These are phyloP conservation scores for Mycena vitilis DNA, from an alignment of 768 basidiomycete genomes.

Conservation along the genomic window DNA sequence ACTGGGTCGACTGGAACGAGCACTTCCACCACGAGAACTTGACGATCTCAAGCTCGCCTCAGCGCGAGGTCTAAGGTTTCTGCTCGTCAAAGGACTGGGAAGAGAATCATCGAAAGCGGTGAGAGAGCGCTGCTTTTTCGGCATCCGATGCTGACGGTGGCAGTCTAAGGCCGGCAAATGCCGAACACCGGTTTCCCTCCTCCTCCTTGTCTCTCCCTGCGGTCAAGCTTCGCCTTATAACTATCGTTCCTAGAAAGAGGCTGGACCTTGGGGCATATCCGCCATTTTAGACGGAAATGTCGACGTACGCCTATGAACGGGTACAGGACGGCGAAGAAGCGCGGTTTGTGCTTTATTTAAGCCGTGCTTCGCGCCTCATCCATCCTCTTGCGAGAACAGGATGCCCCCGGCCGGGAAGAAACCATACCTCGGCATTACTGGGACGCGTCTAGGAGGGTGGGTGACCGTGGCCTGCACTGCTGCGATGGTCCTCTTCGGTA, in stretches of 20 bases:
- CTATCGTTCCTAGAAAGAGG: background rate
- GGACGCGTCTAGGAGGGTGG: constrained; percentile 57
- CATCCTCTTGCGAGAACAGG: constrained; percentile 8
- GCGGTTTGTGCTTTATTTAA: constrained; percentile 11
- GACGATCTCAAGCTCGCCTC: constrained; percentile 9
- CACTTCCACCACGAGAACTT: constrained; percentile 15
- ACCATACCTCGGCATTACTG: constrained; percentile 59
- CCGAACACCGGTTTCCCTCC: background rate
- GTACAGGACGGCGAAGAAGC: constrained; percentile 29
- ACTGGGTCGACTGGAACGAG: constrained; percentile 10
- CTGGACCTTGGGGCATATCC: constrained; percentile 1
- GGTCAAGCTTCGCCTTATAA: no score
- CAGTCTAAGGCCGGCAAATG: background rate
- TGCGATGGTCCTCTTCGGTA: constrained; percentile 64
- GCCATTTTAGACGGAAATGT: constrained; percentile 15
- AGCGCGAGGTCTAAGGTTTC: constrained; percentile 22
- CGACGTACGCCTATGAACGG: constrained; percentile 34
- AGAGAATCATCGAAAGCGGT: constrained; percentile 16
- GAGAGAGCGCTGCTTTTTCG: constrained; percentile 1
- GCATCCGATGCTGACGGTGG: background rate
- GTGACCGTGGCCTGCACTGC: constrained; percentile 63
- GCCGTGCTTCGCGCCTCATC: background rate
- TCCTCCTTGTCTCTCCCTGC: no score
- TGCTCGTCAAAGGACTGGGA: constrained; percentile 26
- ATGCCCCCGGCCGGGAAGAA: constrained; percentile 32